Evolutionary conservation across 2,329 filamentous ascomycete genomes (phyloP), one percentile per base, ranked within the genome.

Genomic region (Botrytis medusae): DNA sequence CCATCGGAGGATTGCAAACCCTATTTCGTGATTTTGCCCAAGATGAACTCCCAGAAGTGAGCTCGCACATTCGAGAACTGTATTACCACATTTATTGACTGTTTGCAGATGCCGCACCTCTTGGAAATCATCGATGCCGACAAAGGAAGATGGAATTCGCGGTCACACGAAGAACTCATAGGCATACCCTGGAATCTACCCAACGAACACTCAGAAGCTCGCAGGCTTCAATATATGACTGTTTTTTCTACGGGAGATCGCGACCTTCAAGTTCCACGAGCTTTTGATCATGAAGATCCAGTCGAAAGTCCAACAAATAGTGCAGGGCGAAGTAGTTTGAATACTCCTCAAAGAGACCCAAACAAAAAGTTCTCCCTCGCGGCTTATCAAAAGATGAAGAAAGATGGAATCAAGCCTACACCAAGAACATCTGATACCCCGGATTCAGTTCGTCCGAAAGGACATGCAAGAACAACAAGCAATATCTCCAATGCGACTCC

Each of bases 311-410:
- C 77, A 22, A 77, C 79, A 6, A 65, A 74, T 16, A 78, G 76
- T 73, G 63, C 74, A 34, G 76, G 75, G 70, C 75, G 77, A 63
- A 81, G 79, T 69, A 79, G 75, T 65, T 77, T 79, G 4, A 72
- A 77, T 14, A 81, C 80, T 8, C 79, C 80, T 29, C 77, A 78
- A 59, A 74, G 75, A 64, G 78, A 78, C 42, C 32, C 74, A 14
- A 79, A 78, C 71, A 78, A 77, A 57, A 82, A 80, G 75, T 77
- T 81, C 54, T 79, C 78, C 12, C 73, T 81, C 29, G 77, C 77
- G 29, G 80, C 81, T 67, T 82, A 81, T 71, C 79, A 79, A 74
- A 79, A 77, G 67, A 71, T 78, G 73, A 80, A 78, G 74, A 73
- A 77, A 46, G 78, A 75, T 34, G 79, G 78, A 22, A 72, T 78